Evolutionary conservation across 1,284 basidiomycete genomes (phyloP).

Genomic region (Ceratobasidium sp.): DNA sequence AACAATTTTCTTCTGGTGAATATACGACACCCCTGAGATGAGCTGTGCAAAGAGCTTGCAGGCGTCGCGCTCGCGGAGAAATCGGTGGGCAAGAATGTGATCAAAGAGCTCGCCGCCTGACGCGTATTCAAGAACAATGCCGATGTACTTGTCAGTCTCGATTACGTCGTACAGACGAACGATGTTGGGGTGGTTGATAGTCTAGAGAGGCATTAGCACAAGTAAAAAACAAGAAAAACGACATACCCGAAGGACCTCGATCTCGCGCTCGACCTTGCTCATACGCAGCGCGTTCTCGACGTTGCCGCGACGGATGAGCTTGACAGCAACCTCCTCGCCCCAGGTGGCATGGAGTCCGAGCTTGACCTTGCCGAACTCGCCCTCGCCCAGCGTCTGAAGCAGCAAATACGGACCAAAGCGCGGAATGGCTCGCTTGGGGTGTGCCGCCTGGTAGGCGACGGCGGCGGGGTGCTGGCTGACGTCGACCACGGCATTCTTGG

Average conservation of each 20-base stretch:
- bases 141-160: slow-evolving; percentile 99
- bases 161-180: slow-evolving; percentile 98
- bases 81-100: slow-evolving; percentile 97
- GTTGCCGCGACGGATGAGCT: slow-evolving; percentile 94
- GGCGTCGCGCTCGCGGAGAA: slow-evolving; percentile 94
- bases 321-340: slow-evolving; percentile 99
- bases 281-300: slow-evolving; percentile 88
- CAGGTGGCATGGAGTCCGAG: slow-evolving; percentile 93
- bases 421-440: slow-evolving; percentile 86
- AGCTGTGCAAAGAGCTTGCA: slow-evolving; percentile 98
- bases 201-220: slow-evolving; percentile 60
- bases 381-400: slow-evolving; percentile 94
- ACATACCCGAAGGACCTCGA: slow-evolving; percentile 92
- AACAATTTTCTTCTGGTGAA: slow-evolving; percentile 99
- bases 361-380: slow-evolving; percentile 99
- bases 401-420: slow-evolving; percentile 96
- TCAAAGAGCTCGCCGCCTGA: slow-evolving; percentile 99
- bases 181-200: slow-evolving; percentile 97
- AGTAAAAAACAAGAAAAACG: slow-evolving; percentile 34
- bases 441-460: slow-evolving; percentile 82
- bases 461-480: slow-evolving; percentile 88
- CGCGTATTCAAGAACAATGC: slow-evolving; percentile 98
- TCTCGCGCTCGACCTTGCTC: slow-evolving; percentile 97
- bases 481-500: slow-evolving; percentile 54
- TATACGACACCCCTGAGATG: slow-evolving; percentile 98